Conservation (phyloP, 345 rosid genomes). For the Acer campestre region DNA sequence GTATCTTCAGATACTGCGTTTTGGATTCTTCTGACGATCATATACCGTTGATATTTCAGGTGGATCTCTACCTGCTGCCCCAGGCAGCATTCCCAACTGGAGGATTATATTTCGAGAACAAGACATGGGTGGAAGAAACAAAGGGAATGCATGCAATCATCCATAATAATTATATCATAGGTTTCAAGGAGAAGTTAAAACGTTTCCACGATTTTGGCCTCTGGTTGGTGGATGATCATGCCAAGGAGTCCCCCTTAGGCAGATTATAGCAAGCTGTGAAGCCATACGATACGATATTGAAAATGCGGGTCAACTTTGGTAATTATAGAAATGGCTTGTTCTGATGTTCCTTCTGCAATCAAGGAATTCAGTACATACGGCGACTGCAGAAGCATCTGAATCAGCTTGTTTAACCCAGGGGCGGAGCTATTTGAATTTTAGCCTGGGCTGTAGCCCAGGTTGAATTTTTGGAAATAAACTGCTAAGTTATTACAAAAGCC, state of each 20-base stretch:
- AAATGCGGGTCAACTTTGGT: no score
- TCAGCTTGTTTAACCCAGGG: no score
- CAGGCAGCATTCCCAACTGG: constrained; percentile 95
- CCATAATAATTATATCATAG: constrained; percentile 84
- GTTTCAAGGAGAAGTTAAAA: constrained; percentile 90
- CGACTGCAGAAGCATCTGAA: no score
- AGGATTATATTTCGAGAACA: constrained; percentile 87
- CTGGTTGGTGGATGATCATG: constrained; percentile 81
- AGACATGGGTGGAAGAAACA: constrained; percentile 89
- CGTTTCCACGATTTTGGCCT: constrained; percentile 81
- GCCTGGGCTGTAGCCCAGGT: no score
- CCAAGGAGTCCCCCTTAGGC: constrained; percentile 71
- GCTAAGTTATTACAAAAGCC: no score
- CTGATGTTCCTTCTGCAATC: background rate
- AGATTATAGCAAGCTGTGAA: constrained; percentile 32
- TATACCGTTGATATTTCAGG: constrained; percentile 44
- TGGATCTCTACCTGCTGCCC: constrained; percentile 80
- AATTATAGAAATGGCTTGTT: background rate
- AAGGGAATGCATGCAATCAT: constrained; percentile 83
- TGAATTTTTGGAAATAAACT: no score
- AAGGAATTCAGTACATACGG: background rate
- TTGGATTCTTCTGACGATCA: background rate
- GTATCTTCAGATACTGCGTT: no score
- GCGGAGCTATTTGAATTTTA: no score
- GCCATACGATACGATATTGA: no score